Conservation (phyloP, 345 rosid genomes). For the Citrus sinensis region DVS_A1.0 CM039167.1:2018001-2018500, state of each 20-base stretch:
- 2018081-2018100: conserved; percentile 45
- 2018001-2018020: conserved; percentile 74
- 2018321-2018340: conserved; percentile 84
- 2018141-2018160: conserved; percentile 54
- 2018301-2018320: conserved; percentile 80
- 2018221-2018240: neutral
- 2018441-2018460: neutral
- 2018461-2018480: neutral
- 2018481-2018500: too few species aligned
- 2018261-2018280: conserved; percentile 47
- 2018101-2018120: conserved; percentile 27
- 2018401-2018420: neutral
- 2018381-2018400: neutral
- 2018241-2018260: conserved; percentile 47
- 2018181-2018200: neutral
- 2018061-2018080: conserved; percentile 56
- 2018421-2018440: neutral
- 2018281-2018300: conserved; percentile 62
- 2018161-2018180: neutral
- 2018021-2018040: conserved; percentile 22
- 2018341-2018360: conserved; percentile 44
- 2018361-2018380: conserved; percentile 19
- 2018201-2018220: neutral
- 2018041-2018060: conserved; percentile 26
- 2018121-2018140: conserved; percentile 77